Percentiles rank a stretch among this genome's conserved stretches.
phyloP scores from a whole-genome alignment of 1,139 yeast genomes.

The Zygosaccharomyces pseudobailii region DNA sequence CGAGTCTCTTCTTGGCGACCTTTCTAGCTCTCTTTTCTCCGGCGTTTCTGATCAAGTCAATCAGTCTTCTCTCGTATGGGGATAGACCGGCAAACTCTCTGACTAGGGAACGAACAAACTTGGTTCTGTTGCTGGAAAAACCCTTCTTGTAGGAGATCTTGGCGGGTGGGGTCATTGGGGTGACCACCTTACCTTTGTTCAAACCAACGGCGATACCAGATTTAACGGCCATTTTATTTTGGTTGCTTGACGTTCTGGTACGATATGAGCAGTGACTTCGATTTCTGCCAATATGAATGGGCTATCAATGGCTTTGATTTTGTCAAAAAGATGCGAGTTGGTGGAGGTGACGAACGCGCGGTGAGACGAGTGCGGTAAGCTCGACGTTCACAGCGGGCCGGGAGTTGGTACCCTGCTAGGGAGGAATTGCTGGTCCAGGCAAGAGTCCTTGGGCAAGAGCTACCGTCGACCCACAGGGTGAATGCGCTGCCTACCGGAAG shows the following conservation, averaged over 20 bases:
- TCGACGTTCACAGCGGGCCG: background rate
- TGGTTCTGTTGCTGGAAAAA: conserved; percentile 91
- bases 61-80: conserved; percentile 99
- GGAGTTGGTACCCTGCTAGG: too few species aligned
- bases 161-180: conserved; percentile 88
- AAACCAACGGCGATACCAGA: conserved; percentile 85
- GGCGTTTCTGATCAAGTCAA: conserved; percentile 99
- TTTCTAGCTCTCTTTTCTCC: conserved; percentile 99
- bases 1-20: conserved; percentile 99
- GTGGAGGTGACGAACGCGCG: background rate
- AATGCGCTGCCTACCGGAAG: too few species aligned
- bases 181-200: conserved; percentile 99
- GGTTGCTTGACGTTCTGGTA: conserved; percentile 14
- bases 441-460: too few species aligned
- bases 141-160: conserved; percentile 97
- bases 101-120: conserved; percentile 91
- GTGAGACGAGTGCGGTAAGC: background rate
- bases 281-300: background rate
- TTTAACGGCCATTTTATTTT: conserved; percentile 32
- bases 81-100: conserved; percentile 98
- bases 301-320: background rate
- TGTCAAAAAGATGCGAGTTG: background rate
- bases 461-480: too few species aligned
- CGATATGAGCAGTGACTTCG: background rate
- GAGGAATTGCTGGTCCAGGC: too few species aligned